These are phyloP conservation scores for Populus hybrid DNA, from an alignment of 441 rosid genomes.

Conservation along the genomic window DNA sequence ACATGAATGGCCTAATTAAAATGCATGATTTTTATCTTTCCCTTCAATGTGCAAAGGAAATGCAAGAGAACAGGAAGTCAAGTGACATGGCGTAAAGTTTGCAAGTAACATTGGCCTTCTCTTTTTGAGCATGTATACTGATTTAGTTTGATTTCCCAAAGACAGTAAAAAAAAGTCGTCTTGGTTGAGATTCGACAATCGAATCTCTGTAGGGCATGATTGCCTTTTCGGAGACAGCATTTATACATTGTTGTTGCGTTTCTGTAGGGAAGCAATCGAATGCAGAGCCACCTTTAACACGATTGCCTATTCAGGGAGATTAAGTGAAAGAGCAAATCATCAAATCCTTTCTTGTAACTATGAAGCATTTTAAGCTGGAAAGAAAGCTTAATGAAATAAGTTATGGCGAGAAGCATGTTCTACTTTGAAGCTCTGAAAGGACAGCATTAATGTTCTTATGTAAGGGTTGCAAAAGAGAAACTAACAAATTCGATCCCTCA, in stretches of 20 bases:
- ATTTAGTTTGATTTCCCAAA: neutral
- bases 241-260: neutral
- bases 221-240: too few species aligned
- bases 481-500: neutral
- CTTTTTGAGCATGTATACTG: neutral
- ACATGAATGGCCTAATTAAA: neutral
- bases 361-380: neutral
- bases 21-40: too few species aligned
- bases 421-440: neutral
- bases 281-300: neutral
- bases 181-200: neutral
- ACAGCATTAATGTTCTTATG: neutral
- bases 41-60: neutral
- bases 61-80: neutral
- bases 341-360: neutral
- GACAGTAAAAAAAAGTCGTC: neutral
- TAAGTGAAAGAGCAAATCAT: neutral
- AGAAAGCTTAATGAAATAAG: neutral
- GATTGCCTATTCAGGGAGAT: neutral
- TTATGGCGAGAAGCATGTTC: neutral
- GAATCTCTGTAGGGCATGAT: neutral
- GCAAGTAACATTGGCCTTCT: neutral
- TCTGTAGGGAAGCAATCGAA: neutral
- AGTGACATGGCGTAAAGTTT: neutral
- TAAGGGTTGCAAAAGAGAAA: neutral